Evolutionary conservation across 2,329 filamentous ascomycete species (phyloP).

Genomic region (Fusarium clavum): DNA sequence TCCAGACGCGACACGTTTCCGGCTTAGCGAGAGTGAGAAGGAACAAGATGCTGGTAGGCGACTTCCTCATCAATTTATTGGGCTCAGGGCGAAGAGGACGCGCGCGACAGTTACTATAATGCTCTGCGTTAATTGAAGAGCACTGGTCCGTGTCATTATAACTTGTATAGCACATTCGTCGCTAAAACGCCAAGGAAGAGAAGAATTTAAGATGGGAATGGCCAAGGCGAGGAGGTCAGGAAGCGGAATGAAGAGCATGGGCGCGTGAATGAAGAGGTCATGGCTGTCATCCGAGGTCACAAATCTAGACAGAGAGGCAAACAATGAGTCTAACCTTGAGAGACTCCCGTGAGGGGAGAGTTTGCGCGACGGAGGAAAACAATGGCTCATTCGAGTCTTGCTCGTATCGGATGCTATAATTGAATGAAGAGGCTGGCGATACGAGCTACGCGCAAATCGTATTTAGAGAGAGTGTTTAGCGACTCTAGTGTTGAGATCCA

Average conservation of each 20-base stretch:
- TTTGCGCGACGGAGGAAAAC: neutral
- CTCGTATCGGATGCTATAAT: neutral
- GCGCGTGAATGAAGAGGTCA: neutral
- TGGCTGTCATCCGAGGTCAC: neutral
- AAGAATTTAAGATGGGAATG: neutral
- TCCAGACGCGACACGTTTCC: neutral
- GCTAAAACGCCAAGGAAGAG: neutral
- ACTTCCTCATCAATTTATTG: neutral
- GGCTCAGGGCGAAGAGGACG: neutral
- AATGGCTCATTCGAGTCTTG: neutral
- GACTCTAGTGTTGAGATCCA: neutral
- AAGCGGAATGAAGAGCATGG: neutral
- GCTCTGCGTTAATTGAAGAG: neutral
- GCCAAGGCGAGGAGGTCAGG: neutral
- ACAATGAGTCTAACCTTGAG: neutral
- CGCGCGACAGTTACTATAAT: neutral
- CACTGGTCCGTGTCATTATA: neutral
- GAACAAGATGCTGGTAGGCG: neutral
- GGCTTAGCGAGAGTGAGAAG: neutral
- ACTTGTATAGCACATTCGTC: too few relatives aligned
- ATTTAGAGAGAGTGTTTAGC: neutral
- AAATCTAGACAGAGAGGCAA: neutral
- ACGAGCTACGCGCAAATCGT: neutral
- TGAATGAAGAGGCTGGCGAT: neutral
- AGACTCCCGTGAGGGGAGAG: neutral